Percentiles rank a stretch among this genome's conserved stretches.
phyloP scores from a whole-genome alignment of 257 asterid species.

The Craterostigma plantagineum region DNA sequence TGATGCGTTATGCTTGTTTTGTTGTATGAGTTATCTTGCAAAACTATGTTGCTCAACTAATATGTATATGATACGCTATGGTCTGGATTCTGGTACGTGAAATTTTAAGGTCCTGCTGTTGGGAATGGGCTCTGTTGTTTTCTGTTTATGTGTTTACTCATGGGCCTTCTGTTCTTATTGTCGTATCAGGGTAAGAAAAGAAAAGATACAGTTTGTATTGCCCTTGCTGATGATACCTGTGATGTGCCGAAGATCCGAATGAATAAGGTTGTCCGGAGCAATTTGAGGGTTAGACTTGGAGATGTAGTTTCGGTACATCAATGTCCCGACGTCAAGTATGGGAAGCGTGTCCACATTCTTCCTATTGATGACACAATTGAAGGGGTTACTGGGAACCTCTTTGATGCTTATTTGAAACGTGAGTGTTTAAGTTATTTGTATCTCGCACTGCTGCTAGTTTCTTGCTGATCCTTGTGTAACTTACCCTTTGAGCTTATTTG shows the following conservation, averaged over 20 bases:
- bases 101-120: too few species aligned
- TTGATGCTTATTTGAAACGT: constrained; percentile 54
- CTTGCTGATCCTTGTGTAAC: too few species aligned
- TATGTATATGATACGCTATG: too few species aligned
- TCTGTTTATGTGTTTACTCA: too few species aligned
- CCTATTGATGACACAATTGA: constrained; percentile 49
- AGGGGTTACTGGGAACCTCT: constrained; percentile 53
- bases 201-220: constrained; percentile 49
- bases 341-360: constrained; percentile 39
- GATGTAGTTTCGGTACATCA: constrained; percentile 61
- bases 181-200: constrained; percentile 41
- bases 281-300: constrained; percentile 48
- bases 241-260: constrained; percentile 48
- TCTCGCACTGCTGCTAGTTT: too few species aligned
- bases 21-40: too few species aligned
- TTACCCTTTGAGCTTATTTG: not conserved
- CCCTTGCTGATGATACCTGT: constrained; percentile 54
- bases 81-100: too few species aligned
- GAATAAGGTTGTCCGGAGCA: constrained; percentile 59
- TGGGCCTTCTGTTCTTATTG: not conserved
- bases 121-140: too few species aligned
- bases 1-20: too few species aligned
- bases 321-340: constrained; percentile 46
- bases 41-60: too few species aligned
- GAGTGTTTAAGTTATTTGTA: constrained; percentile 10